These are phyloP conservation scores for Corymbia citriodora DNA, from an alignment of 441 rosid genomes.

Conservation along the genomic window DNA sequence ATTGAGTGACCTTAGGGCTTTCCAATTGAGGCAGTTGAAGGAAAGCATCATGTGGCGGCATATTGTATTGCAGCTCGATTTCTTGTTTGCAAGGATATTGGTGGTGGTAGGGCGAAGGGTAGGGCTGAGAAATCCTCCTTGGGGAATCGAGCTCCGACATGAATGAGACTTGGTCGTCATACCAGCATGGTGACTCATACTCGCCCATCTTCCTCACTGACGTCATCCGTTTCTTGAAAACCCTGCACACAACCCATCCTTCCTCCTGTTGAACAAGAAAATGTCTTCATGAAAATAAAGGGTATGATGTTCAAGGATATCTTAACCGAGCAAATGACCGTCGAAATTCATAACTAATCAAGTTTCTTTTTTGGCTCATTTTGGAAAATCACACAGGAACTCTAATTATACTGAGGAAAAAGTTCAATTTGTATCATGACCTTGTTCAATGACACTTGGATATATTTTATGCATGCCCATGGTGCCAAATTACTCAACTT, in stretches of 20 bases:
- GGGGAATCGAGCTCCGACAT: slow-evolving; percentile 76
- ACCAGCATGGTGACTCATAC: slow-evolving; percentile 92
- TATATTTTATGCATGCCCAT: background rate
- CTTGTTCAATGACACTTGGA: background rate
- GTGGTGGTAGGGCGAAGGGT: slow-evolving; percentile 33
- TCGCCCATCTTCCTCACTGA: slow-evolving; percentile 65
- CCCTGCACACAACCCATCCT: slow-evolving; percentile 99
- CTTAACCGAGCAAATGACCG: background rate
- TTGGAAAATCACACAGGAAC: background rate
- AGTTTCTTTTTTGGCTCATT: background rate
- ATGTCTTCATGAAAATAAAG: background rate
- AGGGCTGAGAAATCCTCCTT: slow-evolving; percentile 40
- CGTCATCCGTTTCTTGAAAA: slow-evolving; percentile 86
- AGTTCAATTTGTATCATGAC: background rate
- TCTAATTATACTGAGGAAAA: background rate
- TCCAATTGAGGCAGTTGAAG: slow-evolving; percentile 88
- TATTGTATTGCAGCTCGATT: slow-evolving; percentile 48
- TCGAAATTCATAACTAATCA: background rate
- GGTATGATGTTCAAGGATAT: background rate
- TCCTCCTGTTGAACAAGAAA: slow-evolving; percentile 53
- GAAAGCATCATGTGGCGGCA: slow-evolving; percentile 48
- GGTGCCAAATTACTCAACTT: background rate
- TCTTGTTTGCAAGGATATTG: slow-evolving; percentile 86
- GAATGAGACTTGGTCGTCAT: slow-evolving; percentile 81
- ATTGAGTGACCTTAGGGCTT: slow-evolving; percentile 64